Base-by-base conservation (phyloP, 169 alveolate genomes). In the Theileria parva region DNA sequence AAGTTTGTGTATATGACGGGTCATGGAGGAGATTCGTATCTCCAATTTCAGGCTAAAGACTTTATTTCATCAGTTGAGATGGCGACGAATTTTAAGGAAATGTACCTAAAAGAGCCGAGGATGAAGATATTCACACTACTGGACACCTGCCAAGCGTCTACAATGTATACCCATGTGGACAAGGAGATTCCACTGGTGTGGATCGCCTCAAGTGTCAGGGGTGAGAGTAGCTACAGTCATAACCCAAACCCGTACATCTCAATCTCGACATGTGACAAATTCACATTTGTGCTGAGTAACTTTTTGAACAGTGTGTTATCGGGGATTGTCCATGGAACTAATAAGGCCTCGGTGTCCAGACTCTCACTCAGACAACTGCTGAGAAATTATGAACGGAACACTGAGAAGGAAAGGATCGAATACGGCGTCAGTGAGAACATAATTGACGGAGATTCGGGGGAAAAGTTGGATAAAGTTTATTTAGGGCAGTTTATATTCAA, bases 101-200 rank as follows among this genome's bases (percentile, higher is more conserved):
- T 91, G 70, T 67, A 77, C 50, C 81, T 91, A 44, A 91, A 91
- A 81, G 74, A 91, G 27, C 65, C 90, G 5, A 85, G 87, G 53
- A 81, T 81, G 63, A 79, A 77, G 44, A 77, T 83, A 13, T 65
- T 91, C 72, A 85, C 86, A 50, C 59, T 91, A 13, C 34, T 81
- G 48, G 95, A 91, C 44, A 91, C 95, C 9, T 91, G 95, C 39
- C 93, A 87, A 65, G 93, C 93, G 1, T 87, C 91, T 48, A 91
- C 93, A 34, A 71, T 91, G 89, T 84, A 83, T 63, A 88, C 78
- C 51, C 51, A 81, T 9, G 19, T 83, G 25, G 32, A 79, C 37
- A 17, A 74, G 39, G 81, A 74, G 48, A 65, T 76, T 15, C 75
- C 89, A 13, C 51, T 87, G 86, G 86, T 70, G 25, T 87, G 91